Base-by-base conservation (phyloP, 2,329 filamentous ascomycete genomes). In the Aspergillus sojae region DNA sequence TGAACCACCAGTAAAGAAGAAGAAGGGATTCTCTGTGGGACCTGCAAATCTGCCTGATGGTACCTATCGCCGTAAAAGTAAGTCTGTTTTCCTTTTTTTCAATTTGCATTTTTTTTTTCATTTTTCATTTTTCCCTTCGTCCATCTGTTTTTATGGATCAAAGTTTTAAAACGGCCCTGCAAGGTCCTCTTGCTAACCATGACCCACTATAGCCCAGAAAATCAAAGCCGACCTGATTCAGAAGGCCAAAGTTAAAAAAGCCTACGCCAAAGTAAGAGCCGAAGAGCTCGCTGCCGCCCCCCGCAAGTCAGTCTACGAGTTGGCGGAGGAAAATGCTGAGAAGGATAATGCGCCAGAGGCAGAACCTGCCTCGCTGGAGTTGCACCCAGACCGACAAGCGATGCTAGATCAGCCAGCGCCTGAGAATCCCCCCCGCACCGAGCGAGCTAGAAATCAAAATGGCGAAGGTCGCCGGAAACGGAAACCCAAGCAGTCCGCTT, bases 31-130 rank as follows among this genome's bases (percentile, higher is more conserved):
- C 81, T 86, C 86, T 46, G 91, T 97, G 62, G 94, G 94, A 0
- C 94, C 94, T 34, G 91, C 91, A 43, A 96, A 97, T 77, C 84
- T 98, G 30, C 94, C 94, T 46, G 94, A 97, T 77, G 94, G 94
- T 61, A 90, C 90, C 26, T 92, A 95, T 85, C 88, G 88, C 72
- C 89, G 94, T 71, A 97, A 97, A 83, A 85, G 88, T 89, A 63
- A 63, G 67, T 60, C 50, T 26, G 19, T 3, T 43, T 30, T 58
- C 12, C 41, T 45, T 32, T 56, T 19, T 28, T 39, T 48, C 2
- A 10, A 4, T 43, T 61, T 58, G 26, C 26, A 28, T 45, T 1
- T 36, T 58, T 36, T 58, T 16, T 45, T 41, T 60, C 53, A 28
- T 16, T 3, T 43, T 34, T 57, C 11, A 30, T 45, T 32, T 61